These are phyloP conservation scores for Xylaria longipes DNA, from an alignment of 495 filamentous ascomycete species.

Conservation along the genomic window DNA sequence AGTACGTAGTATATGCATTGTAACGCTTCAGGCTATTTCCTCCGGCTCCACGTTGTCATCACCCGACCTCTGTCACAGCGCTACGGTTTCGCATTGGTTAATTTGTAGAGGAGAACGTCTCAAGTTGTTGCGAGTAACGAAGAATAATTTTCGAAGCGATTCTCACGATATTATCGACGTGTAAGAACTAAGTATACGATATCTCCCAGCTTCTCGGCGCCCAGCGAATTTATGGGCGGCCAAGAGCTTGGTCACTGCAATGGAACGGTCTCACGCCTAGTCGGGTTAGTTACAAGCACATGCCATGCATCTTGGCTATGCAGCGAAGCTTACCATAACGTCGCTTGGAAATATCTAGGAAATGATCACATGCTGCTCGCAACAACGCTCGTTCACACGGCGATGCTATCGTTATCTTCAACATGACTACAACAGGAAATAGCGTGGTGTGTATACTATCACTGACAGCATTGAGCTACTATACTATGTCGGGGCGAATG, in stretches of 20 bases:
- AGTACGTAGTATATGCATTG: conserved; percentile 19
- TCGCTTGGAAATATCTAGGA: conserved; percentile 14
- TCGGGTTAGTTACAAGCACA: conserved; percentile 14
- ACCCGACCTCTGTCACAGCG: conserved; percentile 9
- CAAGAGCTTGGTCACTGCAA: conserved; percentile 26
- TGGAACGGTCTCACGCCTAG: conserved; percentile 8
- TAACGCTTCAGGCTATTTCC: not conserved
- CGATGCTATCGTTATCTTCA: not conserved
- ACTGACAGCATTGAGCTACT: not conserved
- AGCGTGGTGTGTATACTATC: not conserved
- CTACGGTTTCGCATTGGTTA: not conserved
- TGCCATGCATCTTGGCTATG: conserved; percentile 25
- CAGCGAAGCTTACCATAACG: conserved; percentile 23
- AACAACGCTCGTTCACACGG: not conserved
- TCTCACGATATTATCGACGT: not conserved
- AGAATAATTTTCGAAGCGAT: not conserved
- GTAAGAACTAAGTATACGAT: not conserved
- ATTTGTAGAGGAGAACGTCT: not conserved
- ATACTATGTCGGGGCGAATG: not conserved
- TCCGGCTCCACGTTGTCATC: conserved; percentile 12
- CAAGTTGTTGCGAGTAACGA: not conserved
- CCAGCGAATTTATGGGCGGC: conserved; percentile 13
- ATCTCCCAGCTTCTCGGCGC: conserved; percentile 20
- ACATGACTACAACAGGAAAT: not conserved
- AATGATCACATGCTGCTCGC: not conserved